A percentile compares a stretch with the other conserved stretches of the same genome.
These are phyloP conservation scores for Ulvella scutata DNA, from an alignment of 139 green algal genomes.

Conservation along the genomic window DNA sequence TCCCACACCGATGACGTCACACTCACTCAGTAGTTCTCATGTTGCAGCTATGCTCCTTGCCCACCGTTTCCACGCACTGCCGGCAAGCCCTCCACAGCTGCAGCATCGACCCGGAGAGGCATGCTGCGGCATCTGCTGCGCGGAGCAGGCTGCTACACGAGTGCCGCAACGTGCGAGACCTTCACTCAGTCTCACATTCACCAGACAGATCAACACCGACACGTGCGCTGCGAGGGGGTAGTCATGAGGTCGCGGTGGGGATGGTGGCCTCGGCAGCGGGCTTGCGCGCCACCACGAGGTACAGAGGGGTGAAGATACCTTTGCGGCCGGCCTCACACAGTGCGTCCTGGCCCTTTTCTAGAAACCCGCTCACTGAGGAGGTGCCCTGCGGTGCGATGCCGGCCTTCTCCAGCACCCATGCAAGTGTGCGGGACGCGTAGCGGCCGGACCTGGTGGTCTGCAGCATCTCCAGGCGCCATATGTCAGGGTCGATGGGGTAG, in stretches of 20 bases:
- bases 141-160: too few species aligned
- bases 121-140: too few species aligned
- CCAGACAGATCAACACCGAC: too few species aligned
- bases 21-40: too few species aligned
- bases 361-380: constrained; percentile 19
- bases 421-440: constrained; percentile 28
- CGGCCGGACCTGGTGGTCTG: constrained; percentile 29
- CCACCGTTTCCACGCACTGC: too few species aligned
- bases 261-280: constrained; percentile 3
- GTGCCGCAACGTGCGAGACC: too few species aligned
- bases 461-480: constrained; percentile 28
- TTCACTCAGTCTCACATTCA: too few species aligned
- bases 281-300: constrained; percentile 32
- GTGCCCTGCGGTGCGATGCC: constrained; percentile 37
- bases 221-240: too few species aligned
- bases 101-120: too few species aligned
- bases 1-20: too few species aligned
- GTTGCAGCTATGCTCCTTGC: too few species aligned
- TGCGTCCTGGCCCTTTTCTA: constrained; percentile 41
- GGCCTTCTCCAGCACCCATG: constrained; percentile 31
- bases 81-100: too few species aligned
- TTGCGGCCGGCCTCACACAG: constrained; percentile 37
- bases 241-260: not conserved
- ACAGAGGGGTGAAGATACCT: constrained; percentile 36
- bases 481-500: constrained; percentile 17